A percentile compares a stretch with the other conserved stretches of the same genome.
These are phyloP conservation scores for Candida ortonii DNA, from an alignment of 805 yeast genomes.

Conservation along the genomic window DNA sequence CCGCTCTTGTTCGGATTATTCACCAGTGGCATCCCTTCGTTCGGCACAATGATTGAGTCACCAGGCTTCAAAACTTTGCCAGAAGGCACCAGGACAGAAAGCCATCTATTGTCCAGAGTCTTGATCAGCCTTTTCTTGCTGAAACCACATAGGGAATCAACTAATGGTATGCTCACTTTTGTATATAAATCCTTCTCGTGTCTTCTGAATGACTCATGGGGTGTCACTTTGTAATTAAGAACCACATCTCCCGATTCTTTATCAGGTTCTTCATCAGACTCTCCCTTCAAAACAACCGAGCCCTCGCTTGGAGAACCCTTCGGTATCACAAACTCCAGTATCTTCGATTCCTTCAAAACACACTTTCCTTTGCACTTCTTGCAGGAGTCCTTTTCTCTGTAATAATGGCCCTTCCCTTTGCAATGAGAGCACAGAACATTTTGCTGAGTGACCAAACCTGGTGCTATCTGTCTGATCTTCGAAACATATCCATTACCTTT, in stretches of 20 bases:
- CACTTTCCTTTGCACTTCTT: conserved; percentile 69
- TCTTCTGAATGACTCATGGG: conserved; percentile 42
- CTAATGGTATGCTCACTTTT: conserved; percentile 56
- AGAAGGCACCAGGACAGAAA: conserved; percentile 60
- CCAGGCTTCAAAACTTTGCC: conserved; percentile 85
- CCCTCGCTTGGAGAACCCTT: conserved; percentile 70
- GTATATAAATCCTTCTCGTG: conserved; percentile 64
- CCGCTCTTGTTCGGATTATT: conserved; percentile 44
- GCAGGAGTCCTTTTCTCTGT: conserved; percentile 68
- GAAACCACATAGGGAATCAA: conserved; percentile 86
- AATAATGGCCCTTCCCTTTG: conserved; percentile 63
- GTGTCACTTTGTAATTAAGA: conserved; percentile 52
- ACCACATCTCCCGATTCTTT: conserved; percentile 75
- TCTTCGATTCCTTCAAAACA: conserved; percentile 59
- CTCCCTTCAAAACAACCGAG: conserved; percentile 55
- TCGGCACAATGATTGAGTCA: conserved; percentile 57
- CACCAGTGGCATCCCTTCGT: conserved; percentile 81
- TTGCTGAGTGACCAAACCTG: conserved; percentile 70
- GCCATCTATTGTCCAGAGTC: conserved; percentile 77
- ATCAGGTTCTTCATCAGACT: conserved; percentile 77
- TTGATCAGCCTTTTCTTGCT: conserved; percentile 55
- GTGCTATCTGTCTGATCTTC: conserved; percentile 62
- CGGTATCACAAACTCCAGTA: conserved; percentile 71
- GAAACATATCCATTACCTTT: conserved; percentile 65
- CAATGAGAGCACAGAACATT: conserved; percentile 64